Conservation (phyloP, 78 protist genomes). For the Planoprotostelium fungivorum region DNA sequence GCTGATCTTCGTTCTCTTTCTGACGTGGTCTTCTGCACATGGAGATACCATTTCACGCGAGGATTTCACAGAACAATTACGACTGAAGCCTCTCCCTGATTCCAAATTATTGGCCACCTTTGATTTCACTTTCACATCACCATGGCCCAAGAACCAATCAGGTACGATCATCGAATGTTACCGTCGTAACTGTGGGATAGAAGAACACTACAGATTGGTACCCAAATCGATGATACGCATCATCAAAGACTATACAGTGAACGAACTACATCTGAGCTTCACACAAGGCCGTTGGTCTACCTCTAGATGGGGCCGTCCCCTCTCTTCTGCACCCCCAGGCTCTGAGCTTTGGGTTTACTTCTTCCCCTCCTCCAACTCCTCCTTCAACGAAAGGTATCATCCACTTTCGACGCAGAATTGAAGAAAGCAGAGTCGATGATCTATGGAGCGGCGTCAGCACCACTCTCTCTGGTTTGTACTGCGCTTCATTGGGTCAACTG, state of each 20-base stretch:
- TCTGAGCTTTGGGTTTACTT: conserved; percentile 23
- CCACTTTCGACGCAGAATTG: not conserved
- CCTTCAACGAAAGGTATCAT: not conserved
- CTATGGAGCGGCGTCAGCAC: conserved; percentile 57
- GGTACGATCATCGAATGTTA: not conserved
- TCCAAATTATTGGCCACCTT: not conserved
- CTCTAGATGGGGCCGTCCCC: conserved; percentile 62
- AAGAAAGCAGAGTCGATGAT: conserved; percentile 23
- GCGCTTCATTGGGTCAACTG: conserved; percentile 53
- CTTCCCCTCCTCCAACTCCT: not conserved
- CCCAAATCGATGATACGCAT: not conserved
- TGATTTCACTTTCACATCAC: not conserved
- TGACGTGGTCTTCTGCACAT: too few relatives aligned
- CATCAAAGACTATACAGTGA: not conserved
- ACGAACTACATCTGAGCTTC: not conserved
- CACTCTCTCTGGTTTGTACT: conserved; percentile 45
- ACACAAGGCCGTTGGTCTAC: conserved; percentile 67
- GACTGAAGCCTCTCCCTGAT: not conserved
- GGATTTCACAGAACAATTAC: not conserved
- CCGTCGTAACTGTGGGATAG: not conserved
- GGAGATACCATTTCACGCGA: too few relatives aligned
- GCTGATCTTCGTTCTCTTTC: too few relatives aligned
- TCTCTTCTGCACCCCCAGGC: conserved; percentile 58
- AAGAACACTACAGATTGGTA: not conserved
- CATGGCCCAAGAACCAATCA: not conserved